Percentiles rank a stretch among this genome's conserved stretches.
Conservation (phyloP, 495 filamentous ascomycete genomes). For the Acidiella bohemica region DNA sequence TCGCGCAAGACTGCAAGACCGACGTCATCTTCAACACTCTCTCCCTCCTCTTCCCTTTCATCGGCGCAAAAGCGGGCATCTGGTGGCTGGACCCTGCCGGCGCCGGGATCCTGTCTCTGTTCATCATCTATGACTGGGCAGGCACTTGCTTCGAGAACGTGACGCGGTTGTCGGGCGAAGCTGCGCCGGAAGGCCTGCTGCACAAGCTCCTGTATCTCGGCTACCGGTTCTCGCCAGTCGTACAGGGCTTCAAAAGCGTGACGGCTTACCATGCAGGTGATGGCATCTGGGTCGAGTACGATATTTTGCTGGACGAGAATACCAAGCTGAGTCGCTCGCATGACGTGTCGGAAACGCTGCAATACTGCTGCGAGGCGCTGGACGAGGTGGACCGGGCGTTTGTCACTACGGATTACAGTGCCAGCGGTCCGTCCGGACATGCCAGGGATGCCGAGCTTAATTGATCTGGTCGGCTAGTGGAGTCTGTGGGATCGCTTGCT, state of each 20-base stretch:
- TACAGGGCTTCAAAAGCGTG: constrained; percentile 35
- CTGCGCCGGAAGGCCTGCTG: constrained; percentile 23
- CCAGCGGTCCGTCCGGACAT: constrained; percentile 13
- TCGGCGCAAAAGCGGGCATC: constrained; percentile 29
- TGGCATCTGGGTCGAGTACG: constrained; percentile 37
- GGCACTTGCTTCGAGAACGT: constrained; percentile 36
- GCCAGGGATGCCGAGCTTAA: constrained; percentile 13
- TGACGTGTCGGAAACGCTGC: constrained; percentile 38
- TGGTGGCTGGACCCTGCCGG: constrained; percentile 40
- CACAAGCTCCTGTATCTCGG: constrained; percentile 36
- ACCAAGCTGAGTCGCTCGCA: constrained; percentile 30
- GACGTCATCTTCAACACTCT: constrained; percentile 39
- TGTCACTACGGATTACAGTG: constrained; percentile 33
- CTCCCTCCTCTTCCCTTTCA: constrained; percentile 37
- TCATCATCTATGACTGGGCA: constrained; percentile 39
- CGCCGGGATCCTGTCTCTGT: constrained; percentile 34
- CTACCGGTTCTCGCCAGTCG: constrained; percentile 33
- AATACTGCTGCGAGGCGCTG: constrained; percentile 36
- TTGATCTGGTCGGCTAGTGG: too few species aligned
- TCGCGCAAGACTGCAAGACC: constrained; percentile 40
- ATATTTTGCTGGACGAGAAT: constrained; percentile 34
- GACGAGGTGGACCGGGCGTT: constrained; percentile 38
- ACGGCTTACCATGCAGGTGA: constrained; percentile 37
- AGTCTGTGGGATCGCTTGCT: too few species aligned
- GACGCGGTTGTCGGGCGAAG: constrained; percentile 32